These are phyloP conservation scores for Globisporangium nagaii DNA, from an alignment of 352 stramenopile genomes.

Conservation along the genomic window DNA sequence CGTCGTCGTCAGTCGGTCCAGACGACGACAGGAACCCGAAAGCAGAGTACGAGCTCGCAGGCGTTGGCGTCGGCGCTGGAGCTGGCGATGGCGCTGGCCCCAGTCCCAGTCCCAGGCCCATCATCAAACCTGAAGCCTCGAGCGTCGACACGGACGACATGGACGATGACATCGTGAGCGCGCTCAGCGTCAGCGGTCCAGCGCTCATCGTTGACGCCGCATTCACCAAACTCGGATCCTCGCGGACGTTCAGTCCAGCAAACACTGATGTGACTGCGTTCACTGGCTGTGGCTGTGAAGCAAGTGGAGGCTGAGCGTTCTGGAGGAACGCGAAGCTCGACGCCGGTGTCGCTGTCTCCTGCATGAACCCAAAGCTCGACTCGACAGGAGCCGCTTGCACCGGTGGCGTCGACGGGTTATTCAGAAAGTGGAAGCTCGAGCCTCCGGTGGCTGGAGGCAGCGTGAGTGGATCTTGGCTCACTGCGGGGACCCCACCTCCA, in stretches of 20 bases:
- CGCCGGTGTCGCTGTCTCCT: slow-evolving; percentile 6
- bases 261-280: slow-evolving; percentile 39
- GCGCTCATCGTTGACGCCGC: slow-evolving; percentile 32
- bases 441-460: slow-evolving; percentile 16
- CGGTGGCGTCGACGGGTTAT: slow-evolving; percentile 18
- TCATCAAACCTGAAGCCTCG: background rate
- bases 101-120: background rate
- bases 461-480: slow-evolving; percentile 13
- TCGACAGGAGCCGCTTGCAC: slow-evolving; percentile 11
- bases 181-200: slow-evolving; percentile 38
- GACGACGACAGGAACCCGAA: slow-evolving; percentile 26
- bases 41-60: slow-evolving; percentile 17
- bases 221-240: slow-evolving; percentile 18
- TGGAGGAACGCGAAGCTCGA: slow-evolving; percentile 37
- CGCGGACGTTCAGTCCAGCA: slow-evolving; percentile 42
- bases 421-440: slow-evolving; percentile 42
- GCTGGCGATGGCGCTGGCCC: background rate
- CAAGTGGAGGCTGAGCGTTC: slow-evolving; percentile 9
- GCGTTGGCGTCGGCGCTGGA: slow-evolving; percentile 9
- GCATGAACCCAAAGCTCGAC: slow-evolving; percentile 39
- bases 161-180: slow-evolving; percentile 30
- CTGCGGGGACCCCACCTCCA: slow-evolving; percentile 9
- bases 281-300: background rate
- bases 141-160: slow-evolving; percentile 11
- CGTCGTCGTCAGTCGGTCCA: slow-evolving; percentile 1